Evolutionary conservation across 2,329 filamentous ascomycete genomes (phyloP), one percentile per base, ranked within the genome.

Genomic region (Ceratocystiopsis sp.): DNA sequence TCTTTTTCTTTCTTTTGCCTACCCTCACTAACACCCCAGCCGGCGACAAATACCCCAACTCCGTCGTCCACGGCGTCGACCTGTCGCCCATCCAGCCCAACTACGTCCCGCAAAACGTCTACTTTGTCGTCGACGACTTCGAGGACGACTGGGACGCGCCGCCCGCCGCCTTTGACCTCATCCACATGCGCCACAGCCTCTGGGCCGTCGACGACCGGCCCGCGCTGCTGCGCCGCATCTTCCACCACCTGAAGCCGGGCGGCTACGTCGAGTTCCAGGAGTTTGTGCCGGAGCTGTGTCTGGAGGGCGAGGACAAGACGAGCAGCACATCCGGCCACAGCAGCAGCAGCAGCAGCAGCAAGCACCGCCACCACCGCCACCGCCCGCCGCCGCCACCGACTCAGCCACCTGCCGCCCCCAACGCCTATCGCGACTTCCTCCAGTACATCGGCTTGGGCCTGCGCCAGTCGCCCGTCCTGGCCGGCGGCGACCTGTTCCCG

Each of bases 41-140:
- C 48, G 67, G 63, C 43, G 67, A 71, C 43, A 54, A 54, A 32
- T 71, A 65, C 44, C 63, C 64, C 5, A 57, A 60, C 1, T 54
- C 64, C 0, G 54, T 53, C 29, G 64, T 71, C 38, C 62, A 63
- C 36, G 67, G 67, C 46, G 61, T 68, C 54, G 68, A 71, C 47
- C 54, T 71, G 3, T 71, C 68, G 1, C 67, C 67, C 1, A 71
- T 71, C 36, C 68, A 71, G 41, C 67, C 68, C 0, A 63, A 63
- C 40, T 67, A 63, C 52, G 65, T 71, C 0, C 67, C 67, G 2
- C 59, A 64, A 42, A 71, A 71, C 43, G 64, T 67, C n/a, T 59
- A 62, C 19, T 71, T 71, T 48, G 60, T 66, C 19, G 63, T 71
- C 35, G 67, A 69, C 51, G 68, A 71, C 49, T 65, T 71, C 42